Conservation (phyloP, 2,329 filamentous ascomycete genomes). For the Blumeriella jaapii region DNA sequence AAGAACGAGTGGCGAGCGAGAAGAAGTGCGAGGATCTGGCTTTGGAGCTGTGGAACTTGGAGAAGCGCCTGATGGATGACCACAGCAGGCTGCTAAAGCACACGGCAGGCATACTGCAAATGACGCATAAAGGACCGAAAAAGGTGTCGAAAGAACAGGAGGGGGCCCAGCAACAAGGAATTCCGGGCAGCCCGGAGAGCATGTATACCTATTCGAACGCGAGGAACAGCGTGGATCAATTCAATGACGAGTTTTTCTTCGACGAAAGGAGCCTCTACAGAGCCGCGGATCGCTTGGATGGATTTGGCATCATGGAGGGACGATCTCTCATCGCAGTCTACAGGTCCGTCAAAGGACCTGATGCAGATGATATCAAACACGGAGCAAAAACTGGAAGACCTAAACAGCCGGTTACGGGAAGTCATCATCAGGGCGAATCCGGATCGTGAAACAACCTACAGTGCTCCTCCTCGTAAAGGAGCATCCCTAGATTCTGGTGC, state of each 20-base stretch:
- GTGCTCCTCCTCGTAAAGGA: constrained; percentile 24
- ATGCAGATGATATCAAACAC: constrained; percentile 46
- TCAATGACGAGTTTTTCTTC: constrained; percentile 51
- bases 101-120: constrained; percentile 82
- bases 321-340: constrained; percentile 9
- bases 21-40: constrained; percentile 79
- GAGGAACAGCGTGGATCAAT: constrained; percentile 44
- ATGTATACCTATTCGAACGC: constrained; percentile 57
- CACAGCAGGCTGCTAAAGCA: constrained; percentile 74
- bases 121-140: constrained; percentile 69
- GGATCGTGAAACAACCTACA: constrained; percentile 15
- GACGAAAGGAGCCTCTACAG: constrained; percentile 68
- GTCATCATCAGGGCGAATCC: constrained; percentile 55
- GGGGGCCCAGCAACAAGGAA: constrained; percentile 33
- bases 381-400: constrained; percentile 52
- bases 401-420: constrained; percentile 56
- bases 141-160: constrained; percentile 32
- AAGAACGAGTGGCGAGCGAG: constrained; percentile 62
- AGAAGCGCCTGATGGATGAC: constrained; percentile 63
- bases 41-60: constrained; percentile 65
- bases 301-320: constrained; percentile 24
- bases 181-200: constrained; percentile 67
- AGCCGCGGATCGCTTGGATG: constrained; percentile 54
- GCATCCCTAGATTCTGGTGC: constrained; percentile 33
- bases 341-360: constrained; percentile 20